Conservation (phyloP, 2,329 filamentous ascomycete genomes). For the Fusarium sp. region DNA sequence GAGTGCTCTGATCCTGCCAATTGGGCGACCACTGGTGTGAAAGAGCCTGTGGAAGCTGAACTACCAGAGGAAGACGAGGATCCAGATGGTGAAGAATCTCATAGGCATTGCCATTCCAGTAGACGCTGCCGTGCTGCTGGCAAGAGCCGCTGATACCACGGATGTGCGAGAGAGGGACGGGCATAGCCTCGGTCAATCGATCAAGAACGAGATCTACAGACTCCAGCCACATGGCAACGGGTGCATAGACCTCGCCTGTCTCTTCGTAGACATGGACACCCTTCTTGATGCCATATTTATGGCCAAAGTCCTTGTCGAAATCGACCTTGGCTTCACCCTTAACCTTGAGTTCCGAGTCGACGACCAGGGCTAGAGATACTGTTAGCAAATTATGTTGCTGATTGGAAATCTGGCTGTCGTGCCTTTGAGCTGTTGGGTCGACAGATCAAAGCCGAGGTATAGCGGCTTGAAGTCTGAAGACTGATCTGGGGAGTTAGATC, state of each 20-base stretch:
- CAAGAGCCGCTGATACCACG: conserved; percentile 90
- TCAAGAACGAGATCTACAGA: conserved; percentile 87
- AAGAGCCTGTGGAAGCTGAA: conserved; percentile 80
- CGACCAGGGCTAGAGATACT: conserved; percentile 76
- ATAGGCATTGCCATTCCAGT: conserved; percentile 83
- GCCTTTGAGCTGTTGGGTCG: conserved; percentile 97
- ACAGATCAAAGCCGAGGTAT: conserved; percentile 95
- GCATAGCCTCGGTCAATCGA: conserved; percentile 75
- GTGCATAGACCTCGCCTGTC: conserved; percentile 91
- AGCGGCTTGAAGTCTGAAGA: conserved; percentile 63
- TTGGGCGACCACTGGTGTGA: conserved; percentile 91
- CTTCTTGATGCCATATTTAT: conserved; percentile 84
- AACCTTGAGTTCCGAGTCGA: conserved; percentile 84
- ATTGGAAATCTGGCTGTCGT: conserved; percentile 20
- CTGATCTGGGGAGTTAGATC: conserved; percentile 6
- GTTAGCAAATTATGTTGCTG: conserved; percentile 12
- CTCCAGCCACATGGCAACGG: conserved; percentile 94
- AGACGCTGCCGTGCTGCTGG: conserved; percentile 98
- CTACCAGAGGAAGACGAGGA: conserved; percentile 70
- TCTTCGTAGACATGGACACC: conserved; percentile 85
- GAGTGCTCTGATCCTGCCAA: conserved; percentile 98
- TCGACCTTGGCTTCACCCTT: conserved; percentile 90
- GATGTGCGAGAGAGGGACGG: conserved; percentile 75
- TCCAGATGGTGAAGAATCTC: conserved; percentile 71
- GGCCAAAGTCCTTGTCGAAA: conserved; percentile 85